Evolutionary conservation across 2,329 filamentous ascomycete species (phyloP).

Genomic region (Colletotrichum sp.): DNA sequence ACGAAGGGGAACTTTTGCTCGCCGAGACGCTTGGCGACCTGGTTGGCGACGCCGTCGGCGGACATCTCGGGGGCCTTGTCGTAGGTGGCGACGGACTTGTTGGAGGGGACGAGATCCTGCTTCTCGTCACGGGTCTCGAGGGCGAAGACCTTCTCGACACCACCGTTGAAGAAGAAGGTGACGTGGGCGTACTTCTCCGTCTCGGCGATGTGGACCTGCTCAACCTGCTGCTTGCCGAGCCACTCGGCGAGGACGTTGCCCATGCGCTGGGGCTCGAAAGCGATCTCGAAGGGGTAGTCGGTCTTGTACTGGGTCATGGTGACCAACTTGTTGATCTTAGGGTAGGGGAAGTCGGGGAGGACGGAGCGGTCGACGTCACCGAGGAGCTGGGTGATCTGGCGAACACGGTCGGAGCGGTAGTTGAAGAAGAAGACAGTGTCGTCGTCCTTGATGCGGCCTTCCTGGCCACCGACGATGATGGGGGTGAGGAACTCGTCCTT

Average conservation of each 20-base stretch:
- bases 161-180: conserved; percentile 99
- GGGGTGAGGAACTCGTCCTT: conserved; percentile 98
- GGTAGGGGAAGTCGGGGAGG: conserved; percentile 89
- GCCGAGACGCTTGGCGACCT: conserved; percentile 84
- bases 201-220: conserved; percentile 97
- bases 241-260: conserved; percentile 98
- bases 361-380: conserved; percentile 93
- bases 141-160: conserved; percentile 94
- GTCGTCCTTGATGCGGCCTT: conserved; percentile 84
- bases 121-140: conserved; percentile 88
- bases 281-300: conserved; percentile 90
- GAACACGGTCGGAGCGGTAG: conserved; percentile 97
- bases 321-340: conserved; percentile 81
- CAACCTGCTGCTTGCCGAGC: conserved; percentile 84
- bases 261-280: conserved; percentile 95
- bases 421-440: conserved; percentile 99
- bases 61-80: conserved; percentile 97
- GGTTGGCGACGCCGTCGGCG: conserved; percentile 85
- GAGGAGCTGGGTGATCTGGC: conserved; percentile 93
- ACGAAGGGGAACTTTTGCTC: conserved; percentile 92
- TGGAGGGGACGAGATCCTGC: conserved; percentile 81
- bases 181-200: conserved; percentile 99
- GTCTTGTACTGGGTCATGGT: conserved; percentile 99
- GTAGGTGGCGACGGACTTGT: conserved; percentile 90
- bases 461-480: conserved; percentile 89